Base-by-base conservation (phyloP, 1,284 basidiomycete genomes). In the Apiotrichum gracile region DNA sequence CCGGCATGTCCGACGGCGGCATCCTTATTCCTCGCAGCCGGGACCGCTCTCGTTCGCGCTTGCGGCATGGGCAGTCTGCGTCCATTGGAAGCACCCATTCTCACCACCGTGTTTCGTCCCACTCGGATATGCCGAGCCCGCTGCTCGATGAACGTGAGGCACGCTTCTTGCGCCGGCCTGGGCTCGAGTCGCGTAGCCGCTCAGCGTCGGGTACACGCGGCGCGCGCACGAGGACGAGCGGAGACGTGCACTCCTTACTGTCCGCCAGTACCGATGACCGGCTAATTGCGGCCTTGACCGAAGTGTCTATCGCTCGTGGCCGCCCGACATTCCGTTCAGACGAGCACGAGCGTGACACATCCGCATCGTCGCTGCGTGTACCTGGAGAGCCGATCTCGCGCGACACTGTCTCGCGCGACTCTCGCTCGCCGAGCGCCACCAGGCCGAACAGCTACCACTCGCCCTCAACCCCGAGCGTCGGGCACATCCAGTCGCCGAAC, bases 221-320 rank as follows among this genome's bases (percentile, higher is more conserved):
- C 8, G 34, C 7, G 7, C 34, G 37, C 37, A 21, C 9, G 19
- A 9, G 31, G 31, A 27, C 24, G 17, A 38, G 45, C 12, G 45
- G 45, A 5, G 45, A 38, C 17, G 9, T 38, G 10, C 22, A 37
- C 12, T 9, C 34, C 1, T 17, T 37, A 16, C 14, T 38, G 22
- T 24, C 35, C 16, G 22, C 22, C 14, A 37, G 31, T 25, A 47
- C 22, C 14, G 49, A 42, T 14, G 55, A 57, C 4, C 19, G 27
- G 10, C 48, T 57, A 1, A 40, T 39, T 6, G 24, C 33, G 24
- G 51, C 50, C 7, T 40, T 57, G 7, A 49, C 53, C 33, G 37
- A 37, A 8, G 44, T 57, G 22, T n/a, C 44, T 13, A 53, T 57
- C 19, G 50, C 55, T 16, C 51, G 55, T 9, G 55, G 55, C 1